A percentile compares a stretch with the other conserved stretches of the same genome.
Evolutionary conservation across 2,329 filamentous ascomycete genomes (phyloP).

Genomic region (Alternaria solani): DNA sequence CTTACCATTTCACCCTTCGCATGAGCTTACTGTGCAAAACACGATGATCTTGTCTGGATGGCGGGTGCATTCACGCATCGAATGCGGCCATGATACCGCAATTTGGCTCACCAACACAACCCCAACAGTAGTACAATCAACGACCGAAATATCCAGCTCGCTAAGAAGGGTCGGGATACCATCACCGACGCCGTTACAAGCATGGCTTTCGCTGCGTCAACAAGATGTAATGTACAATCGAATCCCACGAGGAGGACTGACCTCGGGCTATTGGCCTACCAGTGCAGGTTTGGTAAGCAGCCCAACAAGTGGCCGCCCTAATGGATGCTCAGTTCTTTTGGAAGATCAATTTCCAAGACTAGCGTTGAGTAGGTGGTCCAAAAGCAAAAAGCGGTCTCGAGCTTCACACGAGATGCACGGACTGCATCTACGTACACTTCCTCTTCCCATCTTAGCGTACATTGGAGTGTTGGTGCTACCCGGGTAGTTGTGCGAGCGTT

Average conservation of each 20-base stretch:
- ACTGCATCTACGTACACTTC: background rate
- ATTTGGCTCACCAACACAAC: background rate
- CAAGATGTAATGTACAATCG: background rate
- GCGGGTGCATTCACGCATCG: background rate
- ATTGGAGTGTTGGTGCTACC: background rate
- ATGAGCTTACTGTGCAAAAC: background rate
- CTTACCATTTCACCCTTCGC: background rate
- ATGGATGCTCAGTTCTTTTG: background rate
- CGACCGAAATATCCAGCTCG: background rate
- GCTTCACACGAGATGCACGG: background rate
- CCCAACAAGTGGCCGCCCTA: background rate
- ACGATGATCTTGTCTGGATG: background rate
- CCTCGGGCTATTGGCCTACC: background rate
- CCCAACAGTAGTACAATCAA: background rate
- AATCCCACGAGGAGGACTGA: background rate
- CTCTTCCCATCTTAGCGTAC: constrained; percentile 4
- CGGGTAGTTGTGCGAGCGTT: background rate
- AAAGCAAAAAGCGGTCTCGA: background rate
- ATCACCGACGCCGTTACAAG: background rate
- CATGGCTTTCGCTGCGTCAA: background rate
- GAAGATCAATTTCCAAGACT: background rate
- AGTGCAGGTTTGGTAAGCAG: background rate
- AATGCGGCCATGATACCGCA: background rate
- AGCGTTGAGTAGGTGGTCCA: background rate
- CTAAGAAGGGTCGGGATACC: background rate